phyloP scores from a whole-genome alignment of 441 rosid genomes.

The Flueggea neowawraea region DNA sequence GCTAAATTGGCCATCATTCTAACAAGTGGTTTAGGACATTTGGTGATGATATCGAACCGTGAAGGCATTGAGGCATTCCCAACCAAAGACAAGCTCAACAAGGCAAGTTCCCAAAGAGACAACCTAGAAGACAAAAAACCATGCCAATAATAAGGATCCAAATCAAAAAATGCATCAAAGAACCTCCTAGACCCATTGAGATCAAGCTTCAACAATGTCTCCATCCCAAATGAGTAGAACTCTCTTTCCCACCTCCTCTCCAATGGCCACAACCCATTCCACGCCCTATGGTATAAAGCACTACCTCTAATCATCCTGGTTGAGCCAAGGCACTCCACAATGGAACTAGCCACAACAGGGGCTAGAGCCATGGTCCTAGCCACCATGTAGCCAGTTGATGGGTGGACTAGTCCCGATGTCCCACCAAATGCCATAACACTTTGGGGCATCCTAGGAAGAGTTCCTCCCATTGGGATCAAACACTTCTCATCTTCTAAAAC shows the following conservation, averaged over 20 bases:
- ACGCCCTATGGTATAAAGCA: constrained; percentile 40
- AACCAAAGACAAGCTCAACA: constrained; percentile 42
- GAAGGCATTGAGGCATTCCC: constrained; percentile 45
- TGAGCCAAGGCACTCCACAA: constrained; percentile 65
- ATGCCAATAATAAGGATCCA: constrained; percentile 60
- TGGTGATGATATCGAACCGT: constrained; percentile 48
- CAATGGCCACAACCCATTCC: constrained; percentile 59
- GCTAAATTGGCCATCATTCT: constrained; percentile 57
- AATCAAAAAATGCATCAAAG: constrained; percentile 62
- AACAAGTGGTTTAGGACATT: constrained; percentile 54
- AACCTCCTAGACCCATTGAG: constrained; percentile 47
- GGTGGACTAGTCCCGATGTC: constrained; percentile 61
- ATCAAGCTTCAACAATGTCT: constrained; percentile 59
- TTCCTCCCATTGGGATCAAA: constrained; percentile 79
- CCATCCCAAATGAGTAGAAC: constrained; percentile 63
- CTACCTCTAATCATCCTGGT: constrained; percentile 68
- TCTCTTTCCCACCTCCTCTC: constrained; percentile 42
- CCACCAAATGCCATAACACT: constrained; percentile 66
- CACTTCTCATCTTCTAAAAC: constrained; percentile 65
- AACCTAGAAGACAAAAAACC: constrained; percentile 62
- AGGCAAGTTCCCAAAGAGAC: constrained; percentile 39
- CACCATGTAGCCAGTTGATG: constrained; percentile 68
- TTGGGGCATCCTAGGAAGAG: constrained; percentile 61
- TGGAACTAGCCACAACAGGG: constrained; percentile 39
- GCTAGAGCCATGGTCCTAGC: constrained; percentile 51